phyloP scores from a whole-genome alignment of 2,329 filamentous ascomycete species.

The Trichoderma brevicompactum region DNA sequence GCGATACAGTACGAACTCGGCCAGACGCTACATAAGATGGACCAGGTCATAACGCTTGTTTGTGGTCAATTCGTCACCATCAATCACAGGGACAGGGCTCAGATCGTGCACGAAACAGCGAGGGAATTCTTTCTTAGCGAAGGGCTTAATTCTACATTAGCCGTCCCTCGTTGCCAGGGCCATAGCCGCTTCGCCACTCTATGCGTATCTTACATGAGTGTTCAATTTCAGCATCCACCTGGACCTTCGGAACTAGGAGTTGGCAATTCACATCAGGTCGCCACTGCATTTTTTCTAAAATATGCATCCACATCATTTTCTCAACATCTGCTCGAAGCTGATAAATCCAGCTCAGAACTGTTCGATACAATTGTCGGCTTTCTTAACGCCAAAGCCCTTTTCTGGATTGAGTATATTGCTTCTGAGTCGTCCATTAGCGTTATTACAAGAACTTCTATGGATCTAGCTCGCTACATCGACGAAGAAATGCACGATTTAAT shows the following conservation, averaged over 20 bases:
- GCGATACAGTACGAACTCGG: constrained; percentile 13
- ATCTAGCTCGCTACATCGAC: constrained; percentile 4
- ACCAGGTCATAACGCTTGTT: neutral
- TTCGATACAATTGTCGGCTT: neutral
- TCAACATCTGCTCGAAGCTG: neutral
- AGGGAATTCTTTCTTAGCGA: constrained; percentile 6
- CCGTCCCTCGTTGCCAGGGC: neutral
- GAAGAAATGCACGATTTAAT: neutral
- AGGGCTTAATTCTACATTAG: constrained; percentile 4
- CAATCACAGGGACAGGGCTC: constrained; percentile 12
- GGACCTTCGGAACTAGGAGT: neutral
- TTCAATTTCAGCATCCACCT: constrained; percentile 11
- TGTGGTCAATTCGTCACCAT: constrained; percentile 21
- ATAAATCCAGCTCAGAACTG: neutral
- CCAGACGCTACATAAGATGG: constrained; percentile 1
- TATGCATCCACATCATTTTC: constrained; percentile 2
- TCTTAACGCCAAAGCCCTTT: neutral
- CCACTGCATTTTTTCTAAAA: neutral
- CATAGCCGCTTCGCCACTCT: constrained; percentile 12
- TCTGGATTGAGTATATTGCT: constrained; percentile 20
- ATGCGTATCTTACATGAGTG: constrained; percentile 19
- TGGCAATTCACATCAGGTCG: neutral
- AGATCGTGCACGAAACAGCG: constrained; percentile 21
- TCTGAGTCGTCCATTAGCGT: neutral
- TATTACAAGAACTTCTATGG: constrained; percentile 12